phyloP scores from a whole-genome alignment of 2,329 filamentous ascomycete genomes.

The Pleomassaria siparia region DNA sequence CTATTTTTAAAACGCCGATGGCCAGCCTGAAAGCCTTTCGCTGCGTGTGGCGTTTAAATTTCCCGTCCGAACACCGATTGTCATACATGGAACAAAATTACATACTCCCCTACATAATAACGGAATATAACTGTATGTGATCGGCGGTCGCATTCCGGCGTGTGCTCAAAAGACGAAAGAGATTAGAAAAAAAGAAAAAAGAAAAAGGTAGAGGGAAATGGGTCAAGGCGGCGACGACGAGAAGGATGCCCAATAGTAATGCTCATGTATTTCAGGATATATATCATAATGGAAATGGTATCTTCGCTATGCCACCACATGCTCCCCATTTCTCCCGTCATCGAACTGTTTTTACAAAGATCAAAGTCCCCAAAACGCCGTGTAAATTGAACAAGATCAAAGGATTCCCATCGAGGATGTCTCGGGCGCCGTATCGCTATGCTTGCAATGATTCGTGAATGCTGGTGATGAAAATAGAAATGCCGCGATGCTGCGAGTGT shows the following conservation, averaged over 20 bases:
- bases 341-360: background rate
- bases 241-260: background rate
- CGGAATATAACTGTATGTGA: too few species aligned
- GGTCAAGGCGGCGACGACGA: too few species aligned
- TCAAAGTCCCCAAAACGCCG: background rate
- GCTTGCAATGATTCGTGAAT: conserved; percentile 3
- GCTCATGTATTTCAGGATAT: background rate
- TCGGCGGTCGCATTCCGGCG: too few species aligned
- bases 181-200: too few species aligned
- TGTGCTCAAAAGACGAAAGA: too few species aligned
- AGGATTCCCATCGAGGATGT: background rate
- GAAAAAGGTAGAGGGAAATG: too few species aligned
- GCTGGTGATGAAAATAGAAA: background rate
- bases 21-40: background rate
- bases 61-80: background rate
- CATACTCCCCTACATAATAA: too few species aligned
- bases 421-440: background rate
- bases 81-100: background rate
- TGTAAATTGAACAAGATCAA: background rate
- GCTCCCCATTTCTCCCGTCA: background rate
- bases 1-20: background rate
- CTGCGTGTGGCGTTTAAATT: background rate
- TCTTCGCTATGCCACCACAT: background rate
- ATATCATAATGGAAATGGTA: background rate
- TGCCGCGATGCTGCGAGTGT: background rate